Evolutionary conservation across 306 rosid genomes (phyloP).

Genomic region (Rosa lucieae): DNA sequence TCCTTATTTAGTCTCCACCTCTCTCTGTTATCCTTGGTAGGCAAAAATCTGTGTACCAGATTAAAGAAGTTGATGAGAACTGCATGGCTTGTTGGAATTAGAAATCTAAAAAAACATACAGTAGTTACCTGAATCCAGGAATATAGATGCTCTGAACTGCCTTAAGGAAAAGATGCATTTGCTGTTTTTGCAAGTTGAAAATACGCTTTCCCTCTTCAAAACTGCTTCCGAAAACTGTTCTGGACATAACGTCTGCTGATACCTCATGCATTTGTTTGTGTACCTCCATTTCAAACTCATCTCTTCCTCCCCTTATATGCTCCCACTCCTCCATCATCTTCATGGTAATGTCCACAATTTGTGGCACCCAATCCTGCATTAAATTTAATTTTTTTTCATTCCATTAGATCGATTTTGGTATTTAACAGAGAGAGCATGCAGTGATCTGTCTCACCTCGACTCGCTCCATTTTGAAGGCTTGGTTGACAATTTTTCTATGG

Average conservation of each 20-base stretch:
- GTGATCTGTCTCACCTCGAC: background rate
- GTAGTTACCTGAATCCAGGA: conserved; percentile 62
- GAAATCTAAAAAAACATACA: no score
- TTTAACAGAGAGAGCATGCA: no score
- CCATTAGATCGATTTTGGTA: no score
- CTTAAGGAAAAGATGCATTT: conserved; percentile 46
- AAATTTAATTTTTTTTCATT: background rate
- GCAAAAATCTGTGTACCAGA: no score
- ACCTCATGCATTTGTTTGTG: conserved; percentile 49
- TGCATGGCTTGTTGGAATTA: no score
- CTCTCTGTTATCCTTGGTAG: no score
- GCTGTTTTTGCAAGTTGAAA: conserved; percentile 62
- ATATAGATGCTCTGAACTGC: conserved; percentile 57
- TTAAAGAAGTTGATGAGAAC: no score
- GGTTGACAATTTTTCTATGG: conserved; percentile 54
- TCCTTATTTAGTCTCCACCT: no score
- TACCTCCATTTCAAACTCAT: conserved; percentile 62
- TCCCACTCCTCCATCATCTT: conserved; percentile 63
- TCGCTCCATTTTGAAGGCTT: conserved; percentile 54
- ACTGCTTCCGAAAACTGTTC: conserved; percentile 70
- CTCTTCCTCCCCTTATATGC: conserved; percentile 38
- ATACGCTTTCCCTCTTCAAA: conserved; percentile 69
- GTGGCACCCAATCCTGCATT: conserved; percentile 67
- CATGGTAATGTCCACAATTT: conserved; percentile 46
- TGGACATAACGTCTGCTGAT: conserved; percentile 66